A percentile compares a stretch with the other conserved stretches of the same genome.
phyloP scores from a whole-genome alignment of 495 filamentous ascomycete species.

The Penicillium odoratum region DNA sequence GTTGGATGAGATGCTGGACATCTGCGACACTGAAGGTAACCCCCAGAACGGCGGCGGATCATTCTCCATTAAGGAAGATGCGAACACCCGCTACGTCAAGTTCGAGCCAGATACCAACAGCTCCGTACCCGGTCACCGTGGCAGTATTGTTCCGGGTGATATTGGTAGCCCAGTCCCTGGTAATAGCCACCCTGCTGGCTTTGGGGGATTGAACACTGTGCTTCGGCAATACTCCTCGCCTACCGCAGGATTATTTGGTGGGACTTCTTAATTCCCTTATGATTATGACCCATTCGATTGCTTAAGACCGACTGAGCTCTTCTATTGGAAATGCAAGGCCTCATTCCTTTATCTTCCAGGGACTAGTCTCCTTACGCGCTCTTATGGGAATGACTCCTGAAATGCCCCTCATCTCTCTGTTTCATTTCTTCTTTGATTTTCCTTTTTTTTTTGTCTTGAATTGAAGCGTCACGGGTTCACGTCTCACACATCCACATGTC shows the following conservation, averaged over 20 bases:
- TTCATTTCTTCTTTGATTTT: slow-evolving; percentile 8
- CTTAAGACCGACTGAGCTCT: not conserved
- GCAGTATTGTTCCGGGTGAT: slow-evolving; percentile 48
- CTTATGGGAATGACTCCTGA: slow-evolving; percentile 23
- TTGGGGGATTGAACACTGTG: slow-evolving; percentile 41
- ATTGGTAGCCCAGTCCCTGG: slow-evolving; percentile 51
- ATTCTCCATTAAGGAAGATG: slow-evolving; percentile 64
- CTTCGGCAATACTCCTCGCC: slow-evolving; percentile 42
- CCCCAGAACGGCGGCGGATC: slow-evolving; percentile 82
- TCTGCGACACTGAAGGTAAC: slow-evolving; percentile 90
- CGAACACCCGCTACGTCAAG: slow-evolving; percentile 55
- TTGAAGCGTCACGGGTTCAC: slow-evolving; percentile 35
- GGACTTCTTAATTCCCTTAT: slow-evolving; percentile 16
- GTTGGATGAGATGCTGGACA: slow-evolving; percentile 76
- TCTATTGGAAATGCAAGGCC: no score
- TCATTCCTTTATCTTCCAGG: not conserved
- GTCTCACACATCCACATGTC: slow-evolving; percentile 25
- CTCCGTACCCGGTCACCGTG: slow-evolving; percentile 38
- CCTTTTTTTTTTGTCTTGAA: slow-evolving; percentile 18
- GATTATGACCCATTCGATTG: not conserved
- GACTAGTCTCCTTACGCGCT: slow-evolving; percentile 2
- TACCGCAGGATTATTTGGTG: slow-evolving; percentile 21
- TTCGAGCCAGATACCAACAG: slow-evolving; percentile 57
- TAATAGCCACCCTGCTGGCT: slow-evolving; percentile 41
- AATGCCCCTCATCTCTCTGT: slow-evolving; percentile 9